Evolutionary conservation across 495 filamentous ascomycete species (phyloP).

Genomic region (Cercophora sp.): DNA sequence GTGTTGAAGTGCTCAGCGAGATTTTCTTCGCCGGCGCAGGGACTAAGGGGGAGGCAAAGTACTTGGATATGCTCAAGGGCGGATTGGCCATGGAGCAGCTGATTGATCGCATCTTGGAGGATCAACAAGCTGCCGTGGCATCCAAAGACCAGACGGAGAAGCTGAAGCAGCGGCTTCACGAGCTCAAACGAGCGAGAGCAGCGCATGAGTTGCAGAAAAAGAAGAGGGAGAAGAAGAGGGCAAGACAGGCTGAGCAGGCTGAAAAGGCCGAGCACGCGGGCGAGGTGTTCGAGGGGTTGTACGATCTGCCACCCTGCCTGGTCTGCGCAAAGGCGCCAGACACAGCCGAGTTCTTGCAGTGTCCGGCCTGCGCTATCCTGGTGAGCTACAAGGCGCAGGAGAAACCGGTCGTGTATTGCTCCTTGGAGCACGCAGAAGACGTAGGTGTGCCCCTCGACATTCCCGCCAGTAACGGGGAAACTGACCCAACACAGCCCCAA

Average conservation of each 20-base stretch:
- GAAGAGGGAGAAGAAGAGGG: slow-evolving; percentile 28
- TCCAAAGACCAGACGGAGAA: slow-evolving; percentile 33
- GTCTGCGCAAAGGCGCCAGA: slow-evolving; percentile 30
- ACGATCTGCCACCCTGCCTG: slow-evolving; percentile 34
- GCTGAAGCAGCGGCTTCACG: slow-evolving; percentile 35
- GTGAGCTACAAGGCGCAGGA: slow-evolving; percentile 21
- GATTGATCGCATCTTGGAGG: slow-evolving; percentile 33
- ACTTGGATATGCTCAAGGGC: slow-evolving; percentile 38
- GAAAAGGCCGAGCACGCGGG: no score
- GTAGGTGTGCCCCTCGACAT: background rate
- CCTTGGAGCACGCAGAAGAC: no score
- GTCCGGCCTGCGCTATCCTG: slow-evolving; percentile 39
- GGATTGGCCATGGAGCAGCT: slow-evolving; percentile 33
- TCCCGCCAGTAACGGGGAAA: background rate
- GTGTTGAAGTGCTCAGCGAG: slow-evolving; percentile 33
- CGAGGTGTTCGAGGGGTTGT: slow-evolving; percentile 24
- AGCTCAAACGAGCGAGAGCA: slow-evolving; percentile 40
- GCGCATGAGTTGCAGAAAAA: slow-evolving; percentile 39
- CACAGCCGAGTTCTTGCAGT: slow-evolving; percentile 31
- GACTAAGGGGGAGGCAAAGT: slow-evolving; percentile 27
- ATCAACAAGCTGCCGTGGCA: slow-evolving; percentile 29
- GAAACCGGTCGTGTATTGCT: slow-evolving; percentile 40
- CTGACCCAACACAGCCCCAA: slow-evolving; percentile 6
- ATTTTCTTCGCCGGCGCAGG: slow-evolving; percentile 31
- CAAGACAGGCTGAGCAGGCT: slow-evolving; percentile 16